A percentile compares a stretch with the other conserved stretches of the same genome.
Evolutionary conservation across 2,329 filamentous ascomycete genomes (phyloP).

Genomic region (Claviceps purpurea): DNA sequence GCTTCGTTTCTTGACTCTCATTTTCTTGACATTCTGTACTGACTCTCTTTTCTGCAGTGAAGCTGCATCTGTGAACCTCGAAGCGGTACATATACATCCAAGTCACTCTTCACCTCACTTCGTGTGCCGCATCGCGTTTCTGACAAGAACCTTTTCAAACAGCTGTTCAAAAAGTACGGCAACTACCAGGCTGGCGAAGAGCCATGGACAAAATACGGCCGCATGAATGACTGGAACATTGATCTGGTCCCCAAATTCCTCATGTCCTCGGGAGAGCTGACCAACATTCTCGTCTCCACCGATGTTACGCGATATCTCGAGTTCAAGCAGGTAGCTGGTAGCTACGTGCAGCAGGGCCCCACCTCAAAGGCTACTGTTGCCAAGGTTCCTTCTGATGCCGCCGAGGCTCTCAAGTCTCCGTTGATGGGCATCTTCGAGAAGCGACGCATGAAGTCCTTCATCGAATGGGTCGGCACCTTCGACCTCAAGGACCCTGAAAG

Average conservation of each 20-base stretch:
- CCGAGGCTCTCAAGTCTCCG: constrained; percentile 79
- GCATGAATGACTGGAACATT: constrained; percentile 98
- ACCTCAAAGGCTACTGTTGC: constrained; percentile 80
- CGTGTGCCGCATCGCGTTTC: constrained; percentile 8
- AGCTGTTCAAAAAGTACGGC: constrained; percentile 96
- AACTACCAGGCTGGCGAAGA: constrained; percentile 68
- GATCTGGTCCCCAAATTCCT: constrained; percentile 96
- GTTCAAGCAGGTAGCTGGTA: constrained; percentile 90
- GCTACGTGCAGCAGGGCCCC: constrained; percentile 83
- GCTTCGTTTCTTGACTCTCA: too few relatives aligned
- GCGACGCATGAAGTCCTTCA: constrained; percentile 88
- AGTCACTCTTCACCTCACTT: constrained; percentile 4
- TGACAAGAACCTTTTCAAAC: constrained; percentile 7
- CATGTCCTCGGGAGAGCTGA: constrained; percentile 96
- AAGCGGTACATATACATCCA: constrained; percentile 49
- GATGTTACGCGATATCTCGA: constrained; percentile 81
- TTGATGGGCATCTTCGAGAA: constrained; percentile 98
- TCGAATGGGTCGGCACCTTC: constrained; percentile 88
- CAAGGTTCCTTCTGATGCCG: constrained; percentile 90
- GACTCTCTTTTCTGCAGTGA: constrained; percentile 39
- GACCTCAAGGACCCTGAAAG: constrained; percentile 68
- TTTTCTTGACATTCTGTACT: constrained; percentile 4
- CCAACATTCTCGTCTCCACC: constrained; percentile 95
- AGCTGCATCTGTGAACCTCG: constrained; percentile 91
- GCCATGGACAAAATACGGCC: constrained; percentile 96